A percentile compares a stretch with the other conserved stretches of the same genome.
Conservation (phyloP, 1,139 yeast species). For the Yamadazyma friedrichii region DNA sequence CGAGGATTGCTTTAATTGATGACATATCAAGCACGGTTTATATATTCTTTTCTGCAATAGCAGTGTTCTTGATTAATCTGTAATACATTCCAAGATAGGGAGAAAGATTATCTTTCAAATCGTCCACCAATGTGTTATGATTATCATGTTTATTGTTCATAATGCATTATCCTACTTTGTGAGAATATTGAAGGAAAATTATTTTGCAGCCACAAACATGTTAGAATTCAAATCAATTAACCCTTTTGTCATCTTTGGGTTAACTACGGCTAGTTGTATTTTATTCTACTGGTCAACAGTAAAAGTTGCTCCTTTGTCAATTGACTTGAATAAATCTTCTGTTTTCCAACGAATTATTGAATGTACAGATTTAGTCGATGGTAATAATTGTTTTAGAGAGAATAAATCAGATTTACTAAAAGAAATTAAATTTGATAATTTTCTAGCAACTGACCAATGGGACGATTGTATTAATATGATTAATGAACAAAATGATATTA, state of each 20-base stretch:
- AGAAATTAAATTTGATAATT: constrained; percentile 7
- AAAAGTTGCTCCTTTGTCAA: not conserved
- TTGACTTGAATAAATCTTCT: constrained; percentile 6
- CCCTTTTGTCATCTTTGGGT: constrained; percentile 3
- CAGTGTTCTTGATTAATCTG: too few relatives aligned
- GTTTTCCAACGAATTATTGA: constrained; percentile 13
- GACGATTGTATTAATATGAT: constrained; percentile 11
- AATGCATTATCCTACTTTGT: too few relatives aligned
- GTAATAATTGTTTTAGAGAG: constrained; percentile 13
- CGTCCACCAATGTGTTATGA: too few relatives aligned
- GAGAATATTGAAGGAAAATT: too few relatives aligned
- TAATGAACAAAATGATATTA: constrained; percentile 16
- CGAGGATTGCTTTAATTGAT: too few relatives aligned
- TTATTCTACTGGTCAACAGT: constrained; percentile 5
- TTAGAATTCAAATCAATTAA: not conserved
- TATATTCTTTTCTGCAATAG: too few relatives aligned
- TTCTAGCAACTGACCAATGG: constrained; percentile 9
- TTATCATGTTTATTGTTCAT: too few relatives aligned
- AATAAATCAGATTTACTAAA: constrained; percentile 7
- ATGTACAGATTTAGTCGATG: constrained; percentile 20
- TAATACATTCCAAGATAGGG: too few relatives aligned
- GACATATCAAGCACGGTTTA: too few relatives aligned
- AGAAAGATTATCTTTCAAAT: too few relatives aligned
- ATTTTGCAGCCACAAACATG: constrained; percentile 8
- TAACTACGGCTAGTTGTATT: not conserved